Evolutionary conservation across 495 filamentous ascomycete genomes (phyloP).

Genomic region (Elasticomyces elasticus): DNA sequence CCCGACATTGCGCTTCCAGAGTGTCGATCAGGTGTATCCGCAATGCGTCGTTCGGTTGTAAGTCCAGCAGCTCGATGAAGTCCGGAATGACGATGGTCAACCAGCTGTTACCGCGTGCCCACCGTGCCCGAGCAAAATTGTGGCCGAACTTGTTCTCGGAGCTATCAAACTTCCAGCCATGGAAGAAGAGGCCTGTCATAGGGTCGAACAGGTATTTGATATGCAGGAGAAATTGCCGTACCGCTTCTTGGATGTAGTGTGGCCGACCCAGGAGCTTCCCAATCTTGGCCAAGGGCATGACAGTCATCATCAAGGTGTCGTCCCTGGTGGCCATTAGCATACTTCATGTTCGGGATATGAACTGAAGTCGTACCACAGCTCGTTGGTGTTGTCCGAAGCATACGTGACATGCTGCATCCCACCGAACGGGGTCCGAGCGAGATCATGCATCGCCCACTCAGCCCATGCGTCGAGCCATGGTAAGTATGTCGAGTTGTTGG

Average conservation of each 20-base stretch:
- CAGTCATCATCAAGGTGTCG: slow-evolving; percentile 74
- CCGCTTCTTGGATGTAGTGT: slow-evolving; percentile 62
- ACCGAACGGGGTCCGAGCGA: slow-evolving; percentile 56
- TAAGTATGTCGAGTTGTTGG: slow-evolving; percentile 48
- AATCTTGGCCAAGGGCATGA: slow-evolving; percentile 65
- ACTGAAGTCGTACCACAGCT: slow-evolving; percentile 49
- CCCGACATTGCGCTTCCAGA: slow-evolving; percentile 50
- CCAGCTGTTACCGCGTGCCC: slow-evolving; percentile 62
- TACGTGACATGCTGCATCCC: slow-evolving; percentile 70
- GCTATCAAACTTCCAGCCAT: slow-evolving; percentile 61
- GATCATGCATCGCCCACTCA: slow-evolving; percentile 66
- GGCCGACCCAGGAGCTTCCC: slow-evolving; percentile 53
- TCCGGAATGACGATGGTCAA: slow-evolving; percentile 66
- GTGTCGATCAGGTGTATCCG: slow-evolving; percentile 51
- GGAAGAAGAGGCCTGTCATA: slow-evolving; percentile 58
- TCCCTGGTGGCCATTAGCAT: slow-evolving; percentile 31
- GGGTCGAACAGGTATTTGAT: slow-evolving; percentile 63
- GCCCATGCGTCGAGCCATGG: slow-evolving; percentile 66
- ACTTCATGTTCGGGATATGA: not conserved
- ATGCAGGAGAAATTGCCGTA: slow-evolving; percentile 60
- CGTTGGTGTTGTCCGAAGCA: slow-evolving; percentile 50
- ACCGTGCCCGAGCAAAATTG: slow-evolving; percentile 59
- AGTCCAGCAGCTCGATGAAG: slow-evolving; percentile 55
- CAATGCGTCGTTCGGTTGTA: slow-evolving; percentile 47
- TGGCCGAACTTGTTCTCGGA: slow-evolving; percentile 41